Base-by-base conservation (phyloP, 345 rosid genomes). In the Psidium friedrichsthalianum region DNA sequence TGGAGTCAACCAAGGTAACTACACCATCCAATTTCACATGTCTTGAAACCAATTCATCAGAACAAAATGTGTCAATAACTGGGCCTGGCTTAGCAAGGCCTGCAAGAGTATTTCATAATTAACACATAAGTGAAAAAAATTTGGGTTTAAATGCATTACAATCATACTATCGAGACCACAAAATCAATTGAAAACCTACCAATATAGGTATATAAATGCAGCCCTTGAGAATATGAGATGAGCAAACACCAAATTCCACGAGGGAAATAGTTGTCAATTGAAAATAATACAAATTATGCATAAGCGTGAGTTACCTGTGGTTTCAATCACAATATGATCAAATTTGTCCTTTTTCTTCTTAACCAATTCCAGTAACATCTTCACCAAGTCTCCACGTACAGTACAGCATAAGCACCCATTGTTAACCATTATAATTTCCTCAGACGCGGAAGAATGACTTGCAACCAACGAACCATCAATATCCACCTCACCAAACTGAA, bases 71-170 rank as follows among this genome's bases (percentile, higher is more conserved):
- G 86, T 94, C 97, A 84, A 93, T 93, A 56, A 94, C 95, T 58
- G 97, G 97, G 84, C 90, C 93, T 49, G 95, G 95, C 89, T 94
- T 94, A 61, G 97, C 97, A 82, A 94, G 95, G 56, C 97, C 97
- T 94, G 91, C 88, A 90, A 84, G 84, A 82, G 49, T 44, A 47
- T 22, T 56, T 74, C 58, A 22, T 56, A 56, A 44, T 58, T 55
- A 82, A 51, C 10, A 11, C 76, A 47, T 21, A 81, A 47, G 55
- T 82, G 40, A 49, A 80, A 89, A 42, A 20, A 24, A 55, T 51
- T n/a, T 8, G 64, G 29, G 42, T 54, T 53, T 61, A 20, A 53
- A 76, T 55, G 44, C 16, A 69, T 8, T 5, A 32, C 32, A 16
- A 32, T 64, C 12, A 16, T 3, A 69, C 10, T 32, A 69, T 32